Percentiles rank a stretch among this genome's conserved stretches.
Evolutionary conservation across 352 stramenopile genomes (phyloP).

Genomic region (Pythium scleroteichum): DNA sequence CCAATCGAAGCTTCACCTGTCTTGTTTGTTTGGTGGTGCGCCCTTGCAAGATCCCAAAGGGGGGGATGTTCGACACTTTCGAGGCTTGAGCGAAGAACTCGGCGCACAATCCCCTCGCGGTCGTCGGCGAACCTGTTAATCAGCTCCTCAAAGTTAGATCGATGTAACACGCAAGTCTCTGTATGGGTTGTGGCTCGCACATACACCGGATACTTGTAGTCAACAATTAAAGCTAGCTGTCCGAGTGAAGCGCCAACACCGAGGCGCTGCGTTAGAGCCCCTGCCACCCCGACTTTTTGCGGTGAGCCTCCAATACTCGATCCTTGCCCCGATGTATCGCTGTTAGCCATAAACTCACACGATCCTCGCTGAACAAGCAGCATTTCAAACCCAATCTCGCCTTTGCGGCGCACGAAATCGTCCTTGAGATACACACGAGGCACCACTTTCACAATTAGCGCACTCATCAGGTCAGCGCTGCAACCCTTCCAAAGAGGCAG

Average conservation of each 20-base stretch:
- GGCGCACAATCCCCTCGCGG: conserved; percentile 20
- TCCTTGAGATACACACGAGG: conserved; percentile 35
- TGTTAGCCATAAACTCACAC: conserved; percentile 28
- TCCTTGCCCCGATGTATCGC: background rate
- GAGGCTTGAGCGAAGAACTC: conserved; percentile 23
- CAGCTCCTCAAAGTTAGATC: conserved; percentile 20
- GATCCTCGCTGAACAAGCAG: conserved; percentile 34
- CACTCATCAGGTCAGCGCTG: conserved; percentile 31
- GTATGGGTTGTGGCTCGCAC: conserved; percentile 28
- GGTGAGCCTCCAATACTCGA: background rate
- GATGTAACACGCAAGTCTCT: conserved; percentile 26
- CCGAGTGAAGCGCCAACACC: conserved; percentile 21
- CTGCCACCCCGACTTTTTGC: background rate
- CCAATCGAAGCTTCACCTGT: too few species aligned
- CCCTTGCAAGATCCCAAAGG: conserved; percentile 18
- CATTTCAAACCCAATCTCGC: conserved; percentile 31
- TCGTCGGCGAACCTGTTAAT: conserved; percentile 27
- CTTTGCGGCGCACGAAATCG: conserved; percentile 35
- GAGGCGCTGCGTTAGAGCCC: conserved; percentile 3
- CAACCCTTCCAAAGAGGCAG: conserved; percentile 30
- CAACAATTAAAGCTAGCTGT: conserved; percentile 28
- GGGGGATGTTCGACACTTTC: conserved; percentile 28
- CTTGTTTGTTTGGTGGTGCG: too few species aligned
- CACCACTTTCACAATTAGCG: conserved; percentile 25
- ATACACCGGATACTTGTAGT: conserved; percentile 27